phyloP scores from a whole-genome alignment of 2,329 filamentous ascomycete genomes.

The Byssoonygena ceratinophila region DNA sequence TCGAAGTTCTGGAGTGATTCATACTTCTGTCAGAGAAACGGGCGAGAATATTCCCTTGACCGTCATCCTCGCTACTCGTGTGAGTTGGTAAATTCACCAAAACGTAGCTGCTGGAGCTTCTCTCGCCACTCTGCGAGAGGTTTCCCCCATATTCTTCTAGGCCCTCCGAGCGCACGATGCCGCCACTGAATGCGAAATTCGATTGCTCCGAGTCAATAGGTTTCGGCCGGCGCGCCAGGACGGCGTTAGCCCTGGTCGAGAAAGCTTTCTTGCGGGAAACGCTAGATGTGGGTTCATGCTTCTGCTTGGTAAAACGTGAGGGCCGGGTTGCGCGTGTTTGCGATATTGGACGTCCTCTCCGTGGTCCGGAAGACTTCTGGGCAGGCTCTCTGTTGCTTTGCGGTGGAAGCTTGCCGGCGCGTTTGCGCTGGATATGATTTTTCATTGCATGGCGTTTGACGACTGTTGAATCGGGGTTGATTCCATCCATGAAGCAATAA shows the following conservation, averaged over 20 bases:
- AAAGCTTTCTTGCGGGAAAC: not conserved
- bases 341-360: not conserved
- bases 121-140: not conserved
- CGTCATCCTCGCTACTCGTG: not conserved
- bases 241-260: not conserved
- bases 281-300: not conserved
- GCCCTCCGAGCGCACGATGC: not conserved
- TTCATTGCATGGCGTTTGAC: slow-evolving; percentile 39
- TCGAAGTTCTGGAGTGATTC: not conserved
- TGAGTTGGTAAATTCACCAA: not conserved
- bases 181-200: no score
- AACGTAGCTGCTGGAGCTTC: not conserved
- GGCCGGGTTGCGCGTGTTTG: not conserved
- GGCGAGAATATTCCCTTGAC: not conserved
- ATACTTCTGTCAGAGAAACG: not conserved
- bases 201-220: not conserved
- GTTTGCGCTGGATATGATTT: slow-evolving; percentile 33
- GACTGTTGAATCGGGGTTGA: slow-evolving; percentile 29
- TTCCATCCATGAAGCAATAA: slow-evolving; percentile 31
- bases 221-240: not conserved
- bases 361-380: not conserved
- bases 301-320: not conserved
- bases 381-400: not conserved
- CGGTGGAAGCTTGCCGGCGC: slow-evolving; percentile 11
- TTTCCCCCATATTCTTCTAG: not conserved